phyloP scores from a whole-genome alignment of 495 filamentous ascomycete species.

The Penicillium soppii region DNA sequence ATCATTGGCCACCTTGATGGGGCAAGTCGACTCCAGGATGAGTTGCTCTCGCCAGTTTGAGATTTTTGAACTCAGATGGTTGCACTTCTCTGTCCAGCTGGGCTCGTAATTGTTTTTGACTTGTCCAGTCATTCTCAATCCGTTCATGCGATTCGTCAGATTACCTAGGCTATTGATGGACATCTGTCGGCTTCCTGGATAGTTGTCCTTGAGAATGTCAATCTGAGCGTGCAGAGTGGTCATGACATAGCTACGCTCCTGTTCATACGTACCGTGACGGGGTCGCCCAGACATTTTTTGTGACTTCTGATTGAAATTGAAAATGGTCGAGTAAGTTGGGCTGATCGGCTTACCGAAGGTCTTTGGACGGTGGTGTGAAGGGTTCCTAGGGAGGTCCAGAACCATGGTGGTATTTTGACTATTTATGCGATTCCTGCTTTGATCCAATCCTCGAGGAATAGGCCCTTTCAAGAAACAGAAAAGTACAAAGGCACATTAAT shows the following conservation, averaged over 20 bases:
- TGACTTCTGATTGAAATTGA: neutral
- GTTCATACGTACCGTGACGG: neutral
- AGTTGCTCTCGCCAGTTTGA: neutral
- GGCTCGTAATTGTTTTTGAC: neutral
- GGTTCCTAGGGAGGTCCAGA: no score
- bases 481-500: neutral
- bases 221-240: constrained; percentile 1
- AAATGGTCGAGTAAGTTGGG: neutral
- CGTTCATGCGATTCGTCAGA: neutral
- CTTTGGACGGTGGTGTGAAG: neutral
- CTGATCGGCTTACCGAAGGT: neutral
- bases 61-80: neutral
- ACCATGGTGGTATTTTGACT: no score
- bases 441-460: no score
- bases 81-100: neutral
- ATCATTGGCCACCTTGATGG: neutral
- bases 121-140: neutral
- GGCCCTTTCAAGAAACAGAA: neutral
- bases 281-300: neutral
- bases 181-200: neutral
- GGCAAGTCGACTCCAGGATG: neutral
- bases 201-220: constrained; percentile 8
- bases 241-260: neutral
- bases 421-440: no score
- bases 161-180: neutral